phyloP scores from a whole-genome alignment of 2,329 filamentous ascomycete species.

The Verruconis gallopava region DNA sequence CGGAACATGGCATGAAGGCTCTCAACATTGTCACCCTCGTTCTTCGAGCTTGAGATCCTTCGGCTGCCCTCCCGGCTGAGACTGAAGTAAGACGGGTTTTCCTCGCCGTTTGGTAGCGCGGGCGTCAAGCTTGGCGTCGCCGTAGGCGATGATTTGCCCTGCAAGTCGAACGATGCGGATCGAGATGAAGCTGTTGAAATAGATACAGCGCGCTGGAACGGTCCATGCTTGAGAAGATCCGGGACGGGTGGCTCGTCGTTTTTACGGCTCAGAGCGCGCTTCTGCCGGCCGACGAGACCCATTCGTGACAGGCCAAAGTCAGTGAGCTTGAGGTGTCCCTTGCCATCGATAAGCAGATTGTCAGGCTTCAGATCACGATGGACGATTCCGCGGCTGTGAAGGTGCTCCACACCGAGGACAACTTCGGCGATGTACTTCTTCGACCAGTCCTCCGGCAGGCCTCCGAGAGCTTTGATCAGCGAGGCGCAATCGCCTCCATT shows the following conservation, averaged over 20 bases:
- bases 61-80: conserved; percentile 48
- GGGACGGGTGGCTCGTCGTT: conserved; percentile 67
- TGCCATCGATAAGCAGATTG: conserved; percentile 92
- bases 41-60: conserved; percentile 68
- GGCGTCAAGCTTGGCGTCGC: conserved; percentile 82
- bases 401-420: conserved; percentile 88
- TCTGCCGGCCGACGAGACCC: conserved; percentile 92
- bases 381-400: conserved; percentile 88
- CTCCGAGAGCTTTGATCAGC: conserved; percentile 84
- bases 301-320: conserved; percentile 96
- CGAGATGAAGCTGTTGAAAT: conserved; percentile 83
- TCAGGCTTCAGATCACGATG: conserved; percentile 96
- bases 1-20: conserved; percentile 70
- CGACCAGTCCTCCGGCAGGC: conserved; percentile 90
- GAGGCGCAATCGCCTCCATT: conserved; percentile 97
- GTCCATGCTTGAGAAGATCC: conserved; percentile 82
- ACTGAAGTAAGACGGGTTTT: conserved; percentile 88
- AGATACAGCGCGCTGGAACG: conserved; percentile 75
- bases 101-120: conserved; percentile 51
- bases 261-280: conserved; percentile 72
- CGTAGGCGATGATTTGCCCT: conserved; percentile 64
- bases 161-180: conserved; percentile 85
- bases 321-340: conserved; percentile 89
- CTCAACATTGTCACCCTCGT: conserved; percentile 87
- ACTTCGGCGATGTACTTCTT: conserved; percentile 97